Percentiles rank a stretch among this genome's conserved stretches.
Conservation (phyloP, 1,284 basidiomycete species). For the Cryptococcus neoformans region DNA sequence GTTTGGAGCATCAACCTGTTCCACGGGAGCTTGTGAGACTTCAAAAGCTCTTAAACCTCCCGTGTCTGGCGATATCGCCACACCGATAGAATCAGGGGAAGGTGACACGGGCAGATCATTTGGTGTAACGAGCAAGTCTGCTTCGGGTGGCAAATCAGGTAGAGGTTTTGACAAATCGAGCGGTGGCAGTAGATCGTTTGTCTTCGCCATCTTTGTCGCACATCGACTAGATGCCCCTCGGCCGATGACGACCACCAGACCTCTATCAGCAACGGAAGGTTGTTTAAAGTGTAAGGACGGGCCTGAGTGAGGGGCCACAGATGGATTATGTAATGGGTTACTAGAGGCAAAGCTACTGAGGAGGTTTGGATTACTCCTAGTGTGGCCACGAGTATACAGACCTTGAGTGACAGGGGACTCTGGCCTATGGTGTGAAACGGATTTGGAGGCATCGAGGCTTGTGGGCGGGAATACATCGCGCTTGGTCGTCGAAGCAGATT, state of each 20-base stretch:
- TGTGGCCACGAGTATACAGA: constrained; percentile 3
- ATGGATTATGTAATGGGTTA: constrained; percentile 7
- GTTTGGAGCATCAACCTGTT: no score
- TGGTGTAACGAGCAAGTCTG: constrained; percentile 7
- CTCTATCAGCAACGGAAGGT: constrained; percentile 15
- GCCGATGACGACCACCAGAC: constrained; percentile 23
- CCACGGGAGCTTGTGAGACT: neutral
- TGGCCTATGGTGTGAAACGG: constrained; percentile 1
- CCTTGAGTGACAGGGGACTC: constrained; percentile 2
- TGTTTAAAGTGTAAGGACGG: constrained; percentile 22
- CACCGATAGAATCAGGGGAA: constrained; percentile 11
- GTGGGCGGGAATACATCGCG: neutral
- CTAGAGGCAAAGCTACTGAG: neutral
- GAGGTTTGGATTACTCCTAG: constrained; percentile 11
- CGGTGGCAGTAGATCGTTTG: constrained; percentile 4
- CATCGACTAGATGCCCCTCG: constrained; percentile 2
- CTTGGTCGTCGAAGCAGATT: neutral
- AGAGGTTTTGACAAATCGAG: constrained; percentile 28
- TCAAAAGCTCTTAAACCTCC: neutral
- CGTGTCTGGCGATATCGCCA: neutral
- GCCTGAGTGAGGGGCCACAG: neutral
- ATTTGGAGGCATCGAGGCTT: neutral
- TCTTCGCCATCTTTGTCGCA: neutral
- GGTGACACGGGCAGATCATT: constrained; percentile 10
- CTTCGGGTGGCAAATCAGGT: constrained; percentile 19